Conservation (phyloP, 2,329 filamentous ascomycete species). For the Colletotrichum sublineola region DNA sequence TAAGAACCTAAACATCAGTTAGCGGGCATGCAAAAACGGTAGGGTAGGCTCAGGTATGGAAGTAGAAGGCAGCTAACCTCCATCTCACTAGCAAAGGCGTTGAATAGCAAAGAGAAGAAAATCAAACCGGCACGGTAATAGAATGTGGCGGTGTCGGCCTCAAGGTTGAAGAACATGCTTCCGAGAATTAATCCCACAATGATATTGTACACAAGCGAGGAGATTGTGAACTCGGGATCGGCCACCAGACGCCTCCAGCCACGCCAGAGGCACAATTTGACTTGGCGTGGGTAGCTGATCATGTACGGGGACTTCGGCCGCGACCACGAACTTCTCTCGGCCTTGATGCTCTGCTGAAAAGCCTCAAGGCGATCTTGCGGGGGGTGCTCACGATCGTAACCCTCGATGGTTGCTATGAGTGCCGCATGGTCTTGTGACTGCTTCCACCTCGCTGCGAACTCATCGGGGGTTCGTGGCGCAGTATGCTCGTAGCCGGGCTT, state of each 20-base stretch:
- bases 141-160: slow-evolving; percentile 67
- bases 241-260: slow-evolving; percentile 76
- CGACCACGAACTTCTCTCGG: slow-evolving; percentile 63
- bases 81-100: slow-evolving; percentile 47
- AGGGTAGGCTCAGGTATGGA: rapidly evolving
- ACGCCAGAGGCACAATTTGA: slow-evolving; percentile 69
- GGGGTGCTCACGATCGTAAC: slow-evolving; percentile 27
- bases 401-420: slow-evolving; percentile 19
- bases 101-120: slow-evolving; percentile 52
- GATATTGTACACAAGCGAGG: slow-evolving; percentile 63
- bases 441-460: slow-evolving; percentile 54
- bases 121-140: slow-evolving; percentile 54
- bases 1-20: slow-evolving; percentile 32
- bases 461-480: slow-evolving; percentile 69
- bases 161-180: slow-evolving; percentile 75
- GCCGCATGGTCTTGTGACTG: slow-evolving; percentile 16
- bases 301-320: slow-evolving; percentile 73
- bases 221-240: slow-evolving; percentile 75
- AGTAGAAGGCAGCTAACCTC: slow-evolving; percentile 40
- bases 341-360: slow-evolving; percentile 37
- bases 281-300: slow-evolving; percentile 73
- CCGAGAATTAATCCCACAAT: slow-evolving; percentile 68
- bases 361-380: slow-evolving; percentile 34
- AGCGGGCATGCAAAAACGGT: neutral
- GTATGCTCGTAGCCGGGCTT: slow-evolving; percentile 65